Conservation (phyloP, 2,329 filamentous ascomycete species). For the Phaeosphaeriaceae sp. region DNA sequence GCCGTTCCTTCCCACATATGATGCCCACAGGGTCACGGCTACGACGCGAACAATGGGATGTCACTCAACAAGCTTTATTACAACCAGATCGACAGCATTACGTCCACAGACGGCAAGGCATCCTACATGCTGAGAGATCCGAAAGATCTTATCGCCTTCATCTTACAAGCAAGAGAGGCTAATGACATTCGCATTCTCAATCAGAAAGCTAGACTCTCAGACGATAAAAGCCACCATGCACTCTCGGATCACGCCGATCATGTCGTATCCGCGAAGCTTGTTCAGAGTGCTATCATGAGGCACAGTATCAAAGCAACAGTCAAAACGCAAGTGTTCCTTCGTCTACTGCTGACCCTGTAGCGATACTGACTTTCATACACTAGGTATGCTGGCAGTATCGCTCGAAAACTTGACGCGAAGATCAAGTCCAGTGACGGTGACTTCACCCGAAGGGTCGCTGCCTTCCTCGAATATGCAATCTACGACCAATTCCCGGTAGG, state of each 20-base stretch:
- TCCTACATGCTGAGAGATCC: constrained; percentile 29
- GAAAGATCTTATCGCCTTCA: constrained; percentile 19
- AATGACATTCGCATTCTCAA: constrained; percentile 30
- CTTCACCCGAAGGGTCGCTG: constrained; percentile 19
- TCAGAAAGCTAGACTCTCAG: constrained; percentile 20
- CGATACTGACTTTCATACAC: not conserved
- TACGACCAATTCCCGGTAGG: constrained; percentile 30
- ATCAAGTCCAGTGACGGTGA: constrained; percentile 12
- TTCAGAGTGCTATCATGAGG: constrained; percentile 27
- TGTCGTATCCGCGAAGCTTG: constrained; percentile 32
- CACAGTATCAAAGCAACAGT: constrained; percentile 17
- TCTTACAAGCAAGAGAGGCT: constrained; percentile 23
- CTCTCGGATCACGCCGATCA: constrained; percentile 36
- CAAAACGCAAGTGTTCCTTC: constrained; percentile 16
- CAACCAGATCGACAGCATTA: constrained; percentile 21
- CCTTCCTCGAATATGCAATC: constrained; percentile 31
- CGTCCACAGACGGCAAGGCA: constrained; percentile 22
- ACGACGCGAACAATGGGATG: constrained; percentile 13
- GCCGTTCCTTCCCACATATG: no score
- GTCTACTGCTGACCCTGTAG: no score
- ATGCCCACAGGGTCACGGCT: constrained; percentile 29
- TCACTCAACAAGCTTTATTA: constrained; percentile 32
- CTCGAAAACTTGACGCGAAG: constrained; percentile 21
- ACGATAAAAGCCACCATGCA: constrained; percentile 9
- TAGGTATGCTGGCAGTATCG: constrained; percentile 28